These are phyloP conservation scores for Eleusine indica DNA, from an alignment of 176 grass and related monocot species.

Conservation along the genomic window DNA sequence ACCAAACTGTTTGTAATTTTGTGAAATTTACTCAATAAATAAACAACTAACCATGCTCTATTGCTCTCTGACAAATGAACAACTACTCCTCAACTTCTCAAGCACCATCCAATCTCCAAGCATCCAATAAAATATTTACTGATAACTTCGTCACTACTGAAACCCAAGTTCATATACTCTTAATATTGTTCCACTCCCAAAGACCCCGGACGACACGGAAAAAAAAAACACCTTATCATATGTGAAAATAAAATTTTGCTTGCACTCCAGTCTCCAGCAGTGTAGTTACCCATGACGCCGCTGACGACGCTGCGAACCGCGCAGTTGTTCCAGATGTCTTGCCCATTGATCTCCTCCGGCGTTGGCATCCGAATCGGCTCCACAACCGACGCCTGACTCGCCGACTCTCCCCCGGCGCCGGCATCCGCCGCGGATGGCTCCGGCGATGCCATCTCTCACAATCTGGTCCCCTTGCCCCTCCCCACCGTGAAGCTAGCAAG, in stretches of 20 bases:
- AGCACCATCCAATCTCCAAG: not conserved
- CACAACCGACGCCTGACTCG: conserved; percentile 42
- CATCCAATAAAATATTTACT: not conserved
- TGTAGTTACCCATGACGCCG: conserved; percentile 78
- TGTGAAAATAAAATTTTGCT: not conserved
- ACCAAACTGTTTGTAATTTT: not conserved
- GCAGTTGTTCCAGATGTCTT: conserved; percentile 92
- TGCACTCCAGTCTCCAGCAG: not conserved
- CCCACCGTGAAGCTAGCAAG: conserved; percentile 8
- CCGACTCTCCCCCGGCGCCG: conserved; percentile 34
- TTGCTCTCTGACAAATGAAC: not conserved
- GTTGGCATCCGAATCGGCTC: conserved; percentile 73
- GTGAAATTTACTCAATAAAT: not conserved
- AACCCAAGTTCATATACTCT: not conserved
- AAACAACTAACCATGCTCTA: not conserved
- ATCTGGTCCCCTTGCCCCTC: not conserved
- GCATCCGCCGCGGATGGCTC: conserved; percentile 34
- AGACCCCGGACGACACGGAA: not conserved
- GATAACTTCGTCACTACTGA: not conserved
- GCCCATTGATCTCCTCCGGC: conserved; percentile 76
- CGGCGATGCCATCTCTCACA: conserved; percentile 44
- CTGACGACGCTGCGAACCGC: conserved; percentile 82
- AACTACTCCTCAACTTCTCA: not conserved
- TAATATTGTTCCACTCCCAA: not conserved
- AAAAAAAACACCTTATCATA: not conserved